Evolutionary conservation across 2,329 filamentous ascomycete species (phyloP).

Genomic region (Ophiostoma sp.): DNA sequence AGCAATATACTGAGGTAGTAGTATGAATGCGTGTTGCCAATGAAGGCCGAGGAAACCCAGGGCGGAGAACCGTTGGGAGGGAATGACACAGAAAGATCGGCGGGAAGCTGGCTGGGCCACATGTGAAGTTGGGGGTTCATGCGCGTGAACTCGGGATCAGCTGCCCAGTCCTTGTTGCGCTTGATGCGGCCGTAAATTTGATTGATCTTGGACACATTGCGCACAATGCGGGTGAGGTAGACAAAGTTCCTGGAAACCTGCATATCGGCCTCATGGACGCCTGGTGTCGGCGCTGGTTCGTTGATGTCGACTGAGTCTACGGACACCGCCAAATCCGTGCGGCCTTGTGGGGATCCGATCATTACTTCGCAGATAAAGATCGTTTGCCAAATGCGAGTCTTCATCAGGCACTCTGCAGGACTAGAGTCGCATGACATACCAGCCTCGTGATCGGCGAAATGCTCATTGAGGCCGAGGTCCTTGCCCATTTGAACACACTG

Average conservation of each 20-base stretch:
- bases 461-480: constrained; percentile 83
- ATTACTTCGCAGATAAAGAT: constrained; percentile 83
- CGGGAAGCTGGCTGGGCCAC: constrained; percentile 72
- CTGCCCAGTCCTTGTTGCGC: constrained; percentile 69
- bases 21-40: constrained; percentile 85
- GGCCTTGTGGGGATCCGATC: constrained; percentile 88
- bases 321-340: constrained; percentile 70
- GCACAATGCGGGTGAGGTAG: constrained; percentile 71
- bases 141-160: constrained; percentile 75
- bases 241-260: constrained; percentile 77
- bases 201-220: constrained; percentile 72
- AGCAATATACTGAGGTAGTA: constrained; percentile 81
- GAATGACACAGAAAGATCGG: constrained; percentile 71
- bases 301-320: constrained; percentile 70
- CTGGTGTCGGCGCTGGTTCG: constrained; percentile 56
- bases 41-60: constrained; percentile 78
- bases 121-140: constrained; percentile 70
- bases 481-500: constrained; percentile 90
- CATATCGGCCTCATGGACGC: constrained; percentile 68
- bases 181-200: constrained; percentile 67
- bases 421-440: constrained; percentile 64
- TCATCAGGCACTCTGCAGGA: constrained; percentile 71
- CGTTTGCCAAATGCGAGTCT: constrained; percentile 84
- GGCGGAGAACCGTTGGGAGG: constrained; percentile 73
- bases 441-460: constrained; percentile 70